Evolutionary conservation across 2,329 filamentous ascomycete genomes (phyloP).

Genomic region (Colletotrichum tamarilloi): DNA sequence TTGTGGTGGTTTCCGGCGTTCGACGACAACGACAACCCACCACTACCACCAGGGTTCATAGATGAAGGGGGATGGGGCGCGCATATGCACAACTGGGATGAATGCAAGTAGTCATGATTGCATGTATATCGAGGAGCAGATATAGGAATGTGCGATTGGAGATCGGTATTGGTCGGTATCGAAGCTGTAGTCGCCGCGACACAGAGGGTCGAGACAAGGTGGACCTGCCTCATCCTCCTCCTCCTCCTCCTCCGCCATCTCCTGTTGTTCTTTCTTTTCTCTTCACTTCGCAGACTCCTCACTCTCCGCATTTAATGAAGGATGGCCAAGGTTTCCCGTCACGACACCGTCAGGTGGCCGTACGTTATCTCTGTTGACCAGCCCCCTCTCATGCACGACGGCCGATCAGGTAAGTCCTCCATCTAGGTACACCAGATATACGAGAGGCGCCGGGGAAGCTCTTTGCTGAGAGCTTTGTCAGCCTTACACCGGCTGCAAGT

Average conservation of each 20-base stretch:
- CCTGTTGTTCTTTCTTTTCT: slow-evolving; percentile 23
- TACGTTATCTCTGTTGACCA: slow-evolving; percentile 12
- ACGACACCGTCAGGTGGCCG: slow-evolving; percentile 12
- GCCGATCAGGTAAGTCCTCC: slow-evolving; percentile 2
- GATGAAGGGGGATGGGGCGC: slow-evolving; percentile 6
- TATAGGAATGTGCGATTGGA: slow-evolving; percentile 8
- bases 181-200: neutral
- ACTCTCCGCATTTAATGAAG: neutral
- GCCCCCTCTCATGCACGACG: slow-evolving; percentile 6
- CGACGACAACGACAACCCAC: slow-evolving; percentile 11
- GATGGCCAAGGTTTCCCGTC: neutral
- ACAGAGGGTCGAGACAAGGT: neutral
- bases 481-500: slow-evolving; percentile 25
- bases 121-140: slow-evolving; percentile 7
- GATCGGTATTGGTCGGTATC: neutral
- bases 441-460: slow-evolving; percentile 1
- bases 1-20: slow-evolving; percentile 1
- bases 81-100: slow-evolving; percentile 22
- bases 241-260: neutral
- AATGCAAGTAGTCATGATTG: slow-evolving; percentile 21
- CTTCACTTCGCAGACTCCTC: slow-evolving; percentile 5
- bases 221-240: slow-evolving; percentile 1
- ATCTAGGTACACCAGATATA: neutral
- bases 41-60: neutral
- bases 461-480: neutral